phyloP scores from a whole-genome alignment of 306 rosid genomes.

The Quercus suber region DNA sequence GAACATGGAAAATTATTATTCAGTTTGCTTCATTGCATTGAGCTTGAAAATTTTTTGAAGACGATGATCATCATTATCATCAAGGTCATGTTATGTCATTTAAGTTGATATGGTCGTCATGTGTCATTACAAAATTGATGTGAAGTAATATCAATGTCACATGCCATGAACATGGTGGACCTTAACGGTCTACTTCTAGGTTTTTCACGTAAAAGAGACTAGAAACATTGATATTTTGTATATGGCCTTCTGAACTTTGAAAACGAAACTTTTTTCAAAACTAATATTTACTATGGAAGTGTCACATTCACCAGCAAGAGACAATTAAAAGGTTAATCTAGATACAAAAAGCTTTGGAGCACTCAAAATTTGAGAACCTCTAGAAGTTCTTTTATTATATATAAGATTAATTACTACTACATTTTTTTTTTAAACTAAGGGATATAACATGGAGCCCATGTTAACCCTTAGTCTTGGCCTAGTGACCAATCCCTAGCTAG shows the following conservation, averaged over 20 bases:
- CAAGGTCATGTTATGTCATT: too few relatives aligned
- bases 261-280: too few relatives aligned
- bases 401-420: slow-evolving; percentile 18
- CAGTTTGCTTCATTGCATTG: too few relatives aligned
- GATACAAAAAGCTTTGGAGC: background rate
- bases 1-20: too few relatives aligned
- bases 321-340: background rate
- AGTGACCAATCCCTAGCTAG: slow-evolving; percentile 49
- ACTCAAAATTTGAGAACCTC: background rate
- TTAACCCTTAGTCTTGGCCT: slow-evolving; percentile 31
- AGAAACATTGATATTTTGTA: slow-evolving; percentile 13
- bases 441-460: slow-evolving; percentile 24
- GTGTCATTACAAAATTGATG: slow-evolving; percentile 20
- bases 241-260: too few relatives aligned
- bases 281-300: background rate
- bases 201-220: slow-evolving; percentile 31
- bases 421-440: slow-evolving; percentile 22
- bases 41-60: too few relatives aligned
- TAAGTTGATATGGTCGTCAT: too few relatives aligned
- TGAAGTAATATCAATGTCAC: slow-evolving; percentile 35
- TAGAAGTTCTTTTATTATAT: slow-evolving; percentile 13
- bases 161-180: slow-evolving; percentile 32
- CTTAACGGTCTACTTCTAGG: slow-evolving; percentile 22
- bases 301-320: slow-evolving; percentile 9
- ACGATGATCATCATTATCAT: too few relatives aligned